A percentile compares a stretch with the other conserved stretches of the same genome.
Evolutionary conservation across 129 eudicot genomes (phyloP).

Genomic region (Escallonia herrerae): DNA sequence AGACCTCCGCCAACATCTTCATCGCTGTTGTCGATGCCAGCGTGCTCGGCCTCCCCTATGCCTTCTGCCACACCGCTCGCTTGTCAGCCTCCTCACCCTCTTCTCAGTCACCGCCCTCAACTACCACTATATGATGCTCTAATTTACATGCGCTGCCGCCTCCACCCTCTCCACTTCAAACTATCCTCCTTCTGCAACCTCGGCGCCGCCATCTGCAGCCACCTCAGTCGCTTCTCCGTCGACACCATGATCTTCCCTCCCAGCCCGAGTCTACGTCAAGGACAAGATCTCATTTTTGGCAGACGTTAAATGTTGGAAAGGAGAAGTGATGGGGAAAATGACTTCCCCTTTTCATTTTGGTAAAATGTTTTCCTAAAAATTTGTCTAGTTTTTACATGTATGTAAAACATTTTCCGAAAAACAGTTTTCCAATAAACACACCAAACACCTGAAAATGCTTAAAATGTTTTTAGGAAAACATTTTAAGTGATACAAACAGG

Average conservation of each 20-base stretch:
- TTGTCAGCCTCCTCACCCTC: constrained; percentile 46
- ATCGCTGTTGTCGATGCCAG: constrained; percentile 81
- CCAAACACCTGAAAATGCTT: too few relatives aligned
- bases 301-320: too few relatives aligned
- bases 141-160: constrained; percentile 43
- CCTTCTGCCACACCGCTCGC: constrained; percentile 58
- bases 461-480: too few relatives aligned
- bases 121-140: constrained; percentile 64
- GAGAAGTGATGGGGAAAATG: too few relatives aligned
- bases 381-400: too few relatives aligned
- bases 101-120: constrained; percentile 52
- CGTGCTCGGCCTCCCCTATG: constrained; percentile 78
- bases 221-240: constrained; percentile 57
- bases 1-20: constrained; percentile 75
- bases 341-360: too few relatives aligned
- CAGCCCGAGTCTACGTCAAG: constrained; percentile 94
- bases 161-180: constrained; percentile 36
- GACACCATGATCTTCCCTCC: constrained; percentile 72
- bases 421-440: too few relatives aligned
- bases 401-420: too few relatives aligned
- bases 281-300: too few relatives aligned
- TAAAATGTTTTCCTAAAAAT: too few relatives aligned
- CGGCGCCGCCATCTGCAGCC: constrained; percentile 73
- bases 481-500: too few relatives aligned
- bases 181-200: constrained; percentile 81